A percentile compares a stretch with the other conserved stretches of the same genome.
Evolutionary conservation across 306 rosid species (phyloP).

Genomic region (Quercus variabilis): DNA sequence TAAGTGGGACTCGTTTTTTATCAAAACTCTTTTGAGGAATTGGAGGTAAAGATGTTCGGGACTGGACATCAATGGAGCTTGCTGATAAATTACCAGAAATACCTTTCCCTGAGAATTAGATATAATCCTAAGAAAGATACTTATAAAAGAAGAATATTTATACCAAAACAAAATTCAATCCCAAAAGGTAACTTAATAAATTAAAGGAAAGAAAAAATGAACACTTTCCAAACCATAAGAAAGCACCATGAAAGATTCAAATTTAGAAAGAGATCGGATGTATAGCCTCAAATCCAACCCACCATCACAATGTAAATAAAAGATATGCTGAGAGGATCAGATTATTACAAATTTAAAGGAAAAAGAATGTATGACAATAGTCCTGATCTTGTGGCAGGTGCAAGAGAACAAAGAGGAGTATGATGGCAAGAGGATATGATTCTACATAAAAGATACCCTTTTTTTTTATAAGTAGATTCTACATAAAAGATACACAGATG

Average conservation of each 20-base stretch:
- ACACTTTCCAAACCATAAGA: not conserved
- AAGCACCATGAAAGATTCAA: not conserved
- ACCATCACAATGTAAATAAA: not conserved
- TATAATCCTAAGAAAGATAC: slow-evolving; percentile 6
- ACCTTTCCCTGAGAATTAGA: slow-evolving; percentile 26
- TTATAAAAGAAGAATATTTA: not conserved
- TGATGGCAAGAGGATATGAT: not conserved
- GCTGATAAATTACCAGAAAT: slow-evolving; percentile 34
- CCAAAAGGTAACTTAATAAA: not conserved
- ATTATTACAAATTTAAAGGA: not conserved
- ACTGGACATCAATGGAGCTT: slow-evolving; percentile 42
- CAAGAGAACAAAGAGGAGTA: not conserved
- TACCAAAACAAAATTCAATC: not conserved
- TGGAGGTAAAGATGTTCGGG: slow-evolving; percentile 32
- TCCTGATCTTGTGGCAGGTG: slow-evolving; percentile 7
- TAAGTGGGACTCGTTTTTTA: slow-evolving; percentile 41
- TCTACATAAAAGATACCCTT: not conserved
- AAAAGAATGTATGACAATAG: not conserved
- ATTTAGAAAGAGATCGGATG: not conserved
- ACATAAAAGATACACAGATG: too few species aligned
- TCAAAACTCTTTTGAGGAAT: slow-evolving; percentile 39
- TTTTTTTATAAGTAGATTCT: too few species aligned
- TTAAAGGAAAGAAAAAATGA: not conserved
- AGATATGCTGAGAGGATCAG: not conserved
- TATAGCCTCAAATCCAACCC: not conserved